Evolutionary conservation across 2,329 filamentous ascomycete species (phyloP).

Genomic region (Botrytis galanthina): DNA sequence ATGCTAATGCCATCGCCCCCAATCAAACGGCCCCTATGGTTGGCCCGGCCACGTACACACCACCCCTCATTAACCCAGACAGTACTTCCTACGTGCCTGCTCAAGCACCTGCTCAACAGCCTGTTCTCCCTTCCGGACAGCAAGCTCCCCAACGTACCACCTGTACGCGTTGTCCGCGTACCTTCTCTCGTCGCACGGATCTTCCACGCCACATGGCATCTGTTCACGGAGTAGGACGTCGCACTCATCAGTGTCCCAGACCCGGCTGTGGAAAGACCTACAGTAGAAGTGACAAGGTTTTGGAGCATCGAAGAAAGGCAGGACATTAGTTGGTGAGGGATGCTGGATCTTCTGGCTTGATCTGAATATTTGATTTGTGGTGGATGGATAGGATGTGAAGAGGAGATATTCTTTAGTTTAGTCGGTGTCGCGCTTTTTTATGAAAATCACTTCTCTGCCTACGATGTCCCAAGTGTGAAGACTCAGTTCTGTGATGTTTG

Average conservation of each 20-base stretch:
- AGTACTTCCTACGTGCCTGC: neutral
- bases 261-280: neutral
- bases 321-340: neutral
- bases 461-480: neutral
- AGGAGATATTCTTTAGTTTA: neutral
- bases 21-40: neutral
- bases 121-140: neutral
- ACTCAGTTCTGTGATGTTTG: neutral
- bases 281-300: neutral
- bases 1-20: accelerated
- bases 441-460: neutral
- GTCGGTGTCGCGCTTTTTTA: neutral
- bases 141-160: neutral
- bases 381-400: neutral
- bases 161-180: neutral
- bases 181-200: neutral
- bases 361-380: neutral
- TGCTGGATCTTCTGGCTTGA: neutral
- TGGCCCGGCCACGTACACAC: neutral
- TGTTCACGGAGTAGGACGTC: neutral
- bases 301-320: neutral
- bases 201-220: neutral
- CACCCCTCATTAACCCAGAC: neutral
- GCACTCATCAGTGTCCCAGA: neutral
- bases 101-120: neutral